phyloP scores from a whole-genome alignment of 2,329 filamentous ascomycete genomes.

The Cercospora citrullina region DNA sequence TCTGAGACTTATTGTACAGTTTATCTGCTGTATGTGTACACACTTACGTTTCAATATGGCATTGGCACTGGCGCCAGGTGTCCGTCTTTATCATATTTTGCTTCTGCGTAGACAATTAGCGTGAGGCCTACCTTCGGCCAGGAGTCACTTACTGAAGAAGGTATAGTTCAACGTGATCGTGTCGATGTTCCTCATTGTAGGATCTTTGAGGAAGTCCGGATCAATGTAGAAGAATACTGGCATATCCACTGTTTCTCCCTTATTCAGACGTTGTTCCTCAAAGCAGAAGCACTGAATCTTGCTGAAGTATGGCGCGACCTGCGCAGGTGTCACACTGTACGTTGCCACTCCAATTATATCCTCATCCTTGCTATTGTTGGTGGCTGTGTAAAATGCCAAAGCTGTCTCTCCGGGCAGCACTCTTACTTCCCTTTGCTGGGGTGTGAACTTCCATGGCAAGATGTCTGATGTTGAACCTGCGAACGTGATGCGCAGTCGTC shows the following conservation, averaged over 20 bases:
- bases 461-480: conserved; percentile 93
- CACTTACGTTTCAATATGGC: conserved; percentile 19
- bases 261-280: conserved; percentile 88
- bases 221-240: conserved; percentile 99
- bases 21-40: background rate
- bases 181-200: conserved; percentile 90
- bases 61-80: conserved; percentile 60
- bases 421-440: conserved; percentile 93
- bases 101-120: conserved; percentile 56
- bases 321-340: conserved; percentile 92
- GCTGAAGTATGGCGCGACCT: conserved; percentile 96
- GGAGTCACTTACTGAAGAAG: conserved; percentile 79
- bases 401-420: conserved; percentile 96
- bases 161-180: conserved; percentile 96
- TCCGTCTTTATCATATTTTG: conserved; percentile 80
- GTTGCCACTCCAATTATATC: conserved; percentile 99
- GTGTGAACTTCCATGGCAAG: conserved; percentile 94
- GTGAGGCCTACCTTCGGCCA: background rate
- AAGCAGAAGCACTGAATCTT: conserved; percentile 99
- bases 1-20: background rate
- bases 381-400: conserved; percentile 95
- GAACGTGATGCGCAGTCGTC: conserved; percentile 92
- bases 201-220: conserved; percentile 86
- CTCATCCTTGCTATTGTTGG: conserved; percentile 74
- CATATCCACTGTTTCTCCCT: conserved; percentile 98